phyloP scores from a whole-genome alignment of 345 rosid genomes.

The Eucalyptus cloeziana region DNA sequence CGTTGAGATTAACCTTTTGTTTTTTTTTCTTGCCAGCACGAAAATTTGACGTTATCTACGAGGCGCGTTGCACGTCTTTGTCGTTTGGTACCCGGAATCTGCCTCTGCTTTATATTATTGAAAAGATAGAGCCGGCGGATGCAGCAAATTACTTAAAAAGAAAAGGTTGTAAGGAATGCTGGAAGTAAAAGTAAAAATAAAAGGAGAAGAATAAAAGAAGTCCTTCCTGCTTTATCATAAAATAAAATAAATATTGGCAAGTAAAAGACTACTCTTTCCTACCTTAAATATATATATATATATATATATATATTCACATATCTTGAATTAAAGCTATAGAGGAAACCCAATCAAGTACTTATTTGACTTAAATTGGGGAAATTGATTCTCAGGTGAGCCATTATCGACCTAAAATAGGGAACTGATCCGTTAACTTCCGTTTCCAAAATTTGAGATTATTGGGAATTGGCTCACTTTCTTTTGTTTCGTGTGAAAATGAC shows the following conservation, averaged over 20 bases:
- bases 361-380: neutral
- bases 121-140: neutral
- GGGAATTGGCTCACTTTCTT: neutral
- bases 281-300: no score
- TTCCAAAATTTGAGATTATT: neutral
- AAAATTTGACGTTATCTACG: neutral
- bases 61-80: neutral
- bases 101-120: neutral
- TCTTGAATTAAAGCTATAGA: neutral
- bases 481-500: neutral
- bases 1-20: neutral
- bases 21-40: neutral
- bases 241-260: neutral
- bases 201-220: neutral
- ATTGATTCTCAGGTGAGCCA: neutral
- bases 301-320: neutral
- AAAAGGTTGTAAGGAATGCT: neutral
- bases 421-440: accelerated
- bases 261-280: neutral
- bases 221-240: neutral
- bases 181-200: neutral
- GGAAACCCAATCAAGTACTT: neutral
- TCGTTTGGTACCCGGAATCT: neutral
- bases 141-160: neutral
- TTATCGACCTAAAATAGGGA: neutral